Evolutionary conservation across 345 rosid genomes (phyloP), one percentile per base, ranked within the genome.

Genomic region (Cardiospermum halicacabum): DNA sequence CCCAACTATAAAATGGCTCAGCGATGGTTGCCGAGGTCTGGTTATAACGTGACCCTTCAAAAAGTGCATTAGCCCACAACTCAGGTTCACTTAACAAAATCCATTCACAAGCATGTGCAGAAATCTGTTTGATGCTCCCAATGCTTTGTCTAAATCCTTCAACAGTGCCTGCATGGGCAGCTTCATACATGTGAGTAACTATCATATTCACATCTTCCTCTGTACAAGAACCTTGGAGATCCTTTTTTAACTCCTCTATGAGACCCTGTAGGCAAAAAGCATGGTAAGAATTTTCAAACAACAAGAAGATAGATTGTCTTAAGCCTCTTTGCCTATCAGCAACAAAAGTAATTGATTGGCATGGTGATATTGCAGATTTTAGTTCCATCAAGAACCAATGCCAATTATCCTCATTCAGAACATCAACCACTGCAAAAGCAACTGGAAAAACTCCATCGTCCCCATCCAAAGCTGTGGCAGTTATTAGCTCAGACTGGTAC

Each of bases 391-490:
- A 72, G 64, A 86, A 86, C 87, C 86, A 82, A 49, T 61, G 73
- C 92, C 92, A 86, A 60, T 69, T 80, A 53, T 75, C 82, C 36
- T 80, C 74, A 64, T 76, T 71, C 71, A 78, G 84, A 72, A 72
- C 54, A 67, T 84, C 92, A 26, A 80, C 87, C 15, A 86, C 25
- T 56, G 85, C 84, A 63, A 76, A 80, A 57, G 92, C 75, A 71
- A 86, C 72, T 3, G 84, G 92, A 71, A 83, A 86, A 57, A 68
- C 24, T 54, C 62, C 77, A 61, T 81, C 82, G 56, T 84, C 75
- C 53, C 85, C 89, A 66, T 86, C 87, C 51, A 81, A 59, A 53
- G 87, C 83, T 50, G 82, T 78, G 26, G 89, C 89, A 1, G 74
- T 80, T 72, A 86, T 30, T 34, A 72, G 53, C 53, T 56, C 63